Evolutionary conservation across 2,329 filamentous ascomycete genomes (phyloP).

Genomic region (Colletotrichum tropicicola): DNA sequence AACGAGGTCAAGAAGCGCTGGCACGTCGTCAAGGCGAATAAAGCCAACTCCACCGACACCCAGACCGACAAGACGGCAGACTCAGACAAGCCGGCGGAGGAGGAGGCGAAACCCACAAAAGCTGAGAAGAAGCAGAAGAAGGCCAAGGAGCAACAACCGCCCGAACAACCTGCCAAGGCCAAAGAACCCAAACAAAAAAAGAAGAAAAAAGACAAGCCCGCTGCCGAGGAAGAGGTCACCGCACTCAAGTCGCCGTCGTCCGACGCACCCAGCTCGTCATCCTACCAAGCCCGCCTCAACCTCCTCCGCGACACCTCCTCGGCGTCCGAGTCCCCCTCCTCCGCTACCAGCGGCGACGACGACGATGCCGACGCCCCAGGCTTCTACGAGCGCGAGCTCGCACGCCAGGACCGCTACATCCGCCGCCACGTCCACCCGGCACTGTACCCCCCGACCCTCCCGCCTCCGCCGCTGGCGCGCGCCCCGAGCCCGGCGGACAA

Average conservation of each 20-base stretch:
- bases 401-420: constrained; percentile 41
- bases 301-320: constrained; percentile 40
- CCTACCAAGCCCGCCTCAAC: constrained; percentile 7
- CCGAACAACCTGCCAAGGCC: too few relatives aligned
- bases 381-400: constrained; percentile 30
- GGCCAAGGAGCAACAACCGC: too few relatives aligned
- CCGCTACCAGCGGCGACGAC: constrained; percentile 16
- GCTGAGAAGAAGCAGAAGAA: constrained; percentile 18
- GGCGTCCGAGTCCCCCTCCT: constrained; percentile 30
- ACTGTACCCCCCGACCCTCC: constrained; percentile 40
- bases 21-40: constrained; percentile 40
- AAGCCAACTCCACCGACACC: constrained; percentile 15
- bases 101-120: background rate
- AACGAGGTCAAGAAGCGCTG: constrained; percentile 42
- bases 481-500: constrained; percentile 31
- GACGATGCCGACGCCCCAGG: constrained; percentile 25
- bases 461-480: constrained; percentile 35
- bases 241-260: background rate
- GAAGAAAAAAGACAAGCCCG: constrained; percentile 23
- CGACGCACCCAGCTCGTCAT: constrained; percentile 15
- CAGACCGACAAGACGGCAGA: background rate
- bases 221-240: background rate
- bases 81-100: background rate
- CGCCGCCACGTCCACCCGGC: constrained; percentile 39
- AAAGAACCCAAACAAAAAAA: constrained; percentile 1